Conservation (phyloP, 2,329 filamentous ascomycete genomes). For the Lojkania enalia region DNA sequence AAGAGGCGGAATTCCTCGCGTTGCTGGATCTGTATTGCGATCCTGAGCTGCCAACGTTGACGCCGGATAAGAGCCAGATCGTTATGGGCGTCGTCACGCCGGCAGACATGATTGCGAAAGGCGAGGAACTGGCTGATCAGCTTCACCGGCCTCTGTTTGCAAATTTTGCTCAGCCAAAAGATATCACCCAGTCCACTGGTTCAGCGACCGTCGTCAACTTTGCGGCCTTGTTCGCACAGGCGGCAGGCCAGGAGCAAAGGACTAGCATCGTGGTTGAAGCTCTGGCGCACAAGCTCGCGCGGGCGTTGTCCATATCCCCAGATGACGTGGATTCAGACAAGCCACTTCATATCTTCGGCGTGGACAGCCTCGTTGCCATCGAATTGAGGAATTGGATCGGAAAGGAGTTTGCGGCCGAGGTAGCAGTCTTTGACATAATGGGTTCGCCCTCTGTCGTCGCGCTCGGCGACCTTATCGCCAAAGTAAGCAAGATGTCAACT, state of each 20-base stretch:
- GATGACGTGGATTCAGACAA: conserved; percentile 6
- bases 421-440: conserved; percentile 50
- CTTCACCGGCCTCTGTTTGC: not conserved
- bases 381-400: conserved; percentile 13
- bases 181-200: not conserved
- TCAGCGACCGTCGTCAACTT: not conserved
- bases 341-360: conserved; percentile 7
- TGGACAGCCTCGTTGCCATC: conserved; percentile 16
- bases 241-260: not conserved
- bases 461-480: too few relatives aligned
- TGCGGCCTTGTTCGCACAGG: not conserved
- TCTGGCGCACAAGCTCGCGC: not conserved
- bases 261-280: not conserved
- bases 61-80: not conserved
- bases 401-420: conserved; percentile 7
- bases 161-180: not conserved
- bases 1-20: not conserved
- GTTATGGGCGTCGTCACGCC: not conserved
- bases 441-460: not conserved
- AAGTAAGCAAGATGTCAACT: too few relatives aligned
- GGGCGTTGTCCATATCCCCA: conserved; percentile 2
- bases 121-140: not conserved
- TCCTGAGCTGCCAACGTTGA: not conserved
- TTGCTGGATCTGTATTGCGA: conserved; percentile 2
- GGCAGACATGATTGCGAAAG: not conserved